These are phyloP conservation scores for Epithele typhae DNA, from an alignment of 768 basidiomycete genomes.

Conservation along the genomic window DNA sequence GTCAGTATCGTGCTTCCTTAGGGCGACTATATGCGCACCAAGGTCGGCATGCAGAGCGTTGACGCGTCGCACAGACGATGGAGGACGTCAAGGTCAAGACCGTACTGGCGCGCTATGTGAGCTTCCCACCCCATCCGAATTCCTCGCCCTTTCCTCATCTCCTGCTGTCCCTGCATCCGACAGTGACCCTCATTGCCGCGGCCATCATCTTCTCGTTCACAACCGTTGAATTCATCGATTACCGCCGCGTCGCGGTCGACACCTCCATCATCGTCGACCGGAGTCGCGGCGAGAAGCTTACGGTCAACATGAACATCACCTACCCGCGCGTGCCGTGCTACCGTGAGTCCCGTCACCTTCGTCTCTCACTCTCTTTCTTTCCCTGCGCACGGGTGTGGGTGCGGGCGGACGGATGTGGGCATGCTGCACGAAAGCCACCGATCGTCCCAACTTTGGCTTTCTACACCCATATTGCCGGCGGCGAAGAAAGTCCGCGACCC, in stretches of 20 bases:
- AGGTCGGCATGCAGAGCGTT: not conserved
- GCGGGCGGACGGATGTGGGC: too few relatives aligned
- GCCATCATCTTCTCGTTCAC: constrained; percentile 91
- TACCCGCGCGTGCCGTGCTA: constrained; percentile 98
- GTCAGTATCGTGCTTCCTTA: constrained; percentile 47
- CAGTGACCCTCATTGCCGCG: constrained; percentile 90
- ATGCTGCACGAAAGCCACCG: too few relatives aligned
- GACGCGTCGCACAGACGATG: constrained; percentile 62
- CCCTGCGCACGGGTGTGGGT: too few relatives aligned
- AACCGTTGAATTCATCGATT: constrained; percentile 94
- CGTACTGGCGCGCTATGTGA: constrained; percentile 86
- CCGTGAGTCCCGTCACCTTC: constrained; percentile 50
- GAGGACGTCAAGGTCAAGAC: constrained; percentile 99
- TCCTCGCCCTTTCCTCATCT: not conserved
- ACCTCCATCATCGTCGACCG: constrained; percentile 94
- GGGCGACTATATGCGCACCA: constrained; percentile 3
- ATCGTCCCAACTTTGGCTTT: not conserved
- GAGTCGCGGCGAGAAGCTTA: constrained; percentile 91
- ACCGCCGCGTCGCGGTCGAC: constrained; percentile 79
- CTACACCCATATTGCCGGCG: not conserved
- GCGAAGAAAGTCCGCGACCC: too few relatives aligned
- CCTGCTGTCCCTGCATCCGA: not conserved
- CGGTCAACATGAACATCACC: constrained; percentile 86
- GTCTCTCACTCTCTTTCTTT: too few relatives aligned
- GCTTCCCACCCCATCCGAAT: constrained; percentile 22